These are phyloP conservation scores for Pouteria glomerata DNA, from an alignment of 148 eudicot genomes.

Conservation along the genomic window DNA sequence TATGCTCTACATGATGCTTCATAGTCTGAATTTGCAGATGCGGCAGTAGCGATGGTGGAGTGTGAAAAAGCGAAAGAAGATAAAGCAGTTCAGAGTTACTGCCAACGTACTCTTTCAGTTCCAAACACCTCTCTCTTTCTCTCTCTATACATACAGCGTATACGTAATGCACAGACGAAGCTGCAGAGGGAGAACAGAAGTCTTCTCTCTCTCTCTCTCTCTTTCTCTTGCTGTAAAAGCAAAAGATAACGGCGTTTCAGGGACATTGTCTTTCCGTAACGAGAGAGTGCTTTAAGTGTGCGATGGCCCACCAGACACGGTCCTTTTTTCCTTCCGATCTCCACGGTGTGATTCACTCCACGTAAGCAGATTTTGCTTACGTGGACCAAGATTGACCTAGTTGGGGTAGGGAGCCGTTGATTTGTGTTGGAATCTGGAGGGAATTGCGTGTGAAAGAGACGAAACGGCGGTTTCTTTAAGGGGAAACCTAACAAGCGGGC, in stretches of 20 bases:
- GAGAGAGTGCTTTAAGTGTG: neutral
- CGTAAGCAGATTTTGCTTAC: neutral
- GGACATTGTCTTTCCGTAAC: neutral
- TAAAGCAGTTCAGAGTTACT: neutral
- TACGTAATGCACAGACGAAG: neutral
- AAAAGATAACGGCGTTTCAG: constrained; percentile 11
- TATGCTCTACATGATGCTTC: neutral
- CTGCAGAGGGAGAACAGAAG: neutral
- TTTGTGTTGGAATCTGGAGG: constrained; percentile 1
- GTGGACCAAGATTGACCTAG: neutral
- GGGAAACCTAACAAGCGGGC: neutral
- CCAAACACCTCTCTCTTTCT: neutral
- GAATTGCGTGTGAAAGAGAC: constrained; percentile 11
- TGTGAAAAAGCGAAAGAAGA: constrained; percentile 4
- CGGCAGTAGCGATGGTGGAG: neutral
- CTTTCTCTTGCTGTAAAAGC: neutral
- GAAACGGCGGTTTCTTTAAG: neutral
- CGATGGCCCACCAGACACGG: constrained; percentile 2
- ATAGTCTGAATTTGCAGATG: neutral
- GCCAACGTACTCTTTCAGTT: neutral
- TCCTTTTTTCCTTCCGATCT: neutral
- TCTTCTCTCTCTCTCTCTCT: too few species aligned
- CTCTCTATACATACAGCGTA: neutral
- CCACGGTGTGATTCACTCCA: neutral
- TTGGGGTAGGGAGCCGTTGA: neutral